A percentile compares a stretch with the other conserved stretches of the same genome.
These are phyloP conservation scores for Daldinia eschscholtzii DNA, from an alignment of 2,329 filamentous ascomycete species.

Conservation along the genomic window DNA sequence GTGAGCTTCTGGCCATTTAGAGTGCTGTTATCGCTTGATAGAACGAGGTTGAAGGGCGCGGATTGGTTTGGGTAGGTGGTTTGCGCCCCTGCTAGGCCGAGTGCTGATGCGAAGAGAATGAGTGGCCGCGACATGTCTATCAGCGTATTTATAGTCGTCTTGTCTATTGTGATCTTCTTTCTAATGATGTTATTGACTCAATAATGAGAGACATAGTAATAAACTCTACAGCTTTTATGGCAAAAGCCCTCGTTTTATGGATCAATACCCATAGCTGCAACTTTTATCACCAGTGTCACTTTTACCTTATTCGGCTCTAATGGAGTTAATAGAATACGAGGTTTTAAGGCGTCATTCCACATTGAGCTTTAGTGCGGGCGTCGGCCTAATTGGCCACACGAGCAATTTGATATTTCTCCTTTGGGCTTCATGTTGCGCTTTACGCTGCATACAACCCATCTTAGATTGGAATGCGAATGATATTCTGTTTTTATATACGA, in stretches of 20 bases:
- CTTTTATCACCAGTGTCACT: conserved; percentile 2
- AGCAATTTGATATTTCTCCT: conserved; percentile 10
- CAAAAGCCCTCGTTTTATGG: not conserved
- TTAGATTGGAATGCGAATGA: not conserved
- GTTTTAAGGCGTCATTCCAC: conserved; percentile 26
- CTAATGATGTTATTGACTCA: not conserved
- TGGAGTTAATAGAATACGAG: conserved; percentile 34
- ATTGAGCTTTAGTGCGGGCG: conserved; percentile 33
- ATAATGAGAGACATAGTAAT: not conserved
- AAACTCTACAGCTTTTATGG: conserved; percentile 25
- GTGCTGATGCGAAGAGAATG: conserved; percentile 24
- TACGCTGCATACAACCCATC: conserved; percentile 24
- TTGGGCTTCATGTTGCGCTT: conserved; percentile 32
- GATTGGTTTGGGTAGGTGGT: conserved; percentile 37
- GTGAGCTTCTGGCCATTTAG: conserved; percentile 40
- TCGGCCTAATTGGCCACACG: conserved; percentile 30
- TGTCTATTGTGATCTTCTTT: not conserved
- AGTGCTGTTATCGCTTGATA: conserved; percentile 39
- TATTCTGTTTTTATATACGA: not conserved
- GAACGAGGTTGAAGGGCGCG: conserved; percentile 43
- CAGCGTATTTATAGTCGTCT: not conserved
- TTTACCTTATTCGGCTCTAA: conserved; percentile 7
- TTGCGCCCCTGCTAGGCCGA: conserved; percentile 36
- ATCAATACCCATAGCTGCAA: not conserved
- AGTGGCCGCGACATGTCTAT: conserved; percentile 27